Evolutionary conservation across 2,329 filamentous ascomycete species (phyloP).

Genomic region (Coniochaeta ligniaria): DNA sequence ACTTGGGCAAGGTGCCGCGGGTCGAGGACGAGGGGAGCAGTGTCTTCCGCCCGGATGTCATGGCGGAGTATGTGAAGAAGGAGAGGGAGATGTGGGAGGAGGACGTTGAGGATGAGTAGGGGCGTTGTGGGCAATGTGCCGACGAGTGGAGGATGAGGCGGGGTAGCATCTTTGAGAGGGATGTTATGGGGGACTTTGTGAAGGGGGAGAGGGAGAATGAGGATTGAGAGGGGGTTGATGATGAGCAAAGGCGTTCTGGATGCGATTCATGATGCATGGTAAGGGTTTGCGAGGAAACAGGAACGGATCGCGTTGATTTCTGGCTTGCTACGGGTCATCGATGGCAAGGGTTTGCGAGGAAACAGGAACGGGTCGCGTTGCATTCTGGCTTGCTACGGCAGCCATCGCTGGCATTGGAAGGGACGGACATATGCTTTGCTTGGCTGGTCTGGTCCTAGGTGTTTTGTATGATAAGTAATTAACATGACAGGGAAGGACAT

Average conservation of each 20-base stretch:
- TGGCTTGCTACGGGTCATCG: too few species aligned
- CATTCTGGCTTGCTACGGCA: background rate
- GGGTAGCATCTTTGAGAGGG: constrained; percentile 66
- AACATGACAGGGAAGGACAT: background rate
- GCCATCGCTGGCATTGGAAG: background rate
- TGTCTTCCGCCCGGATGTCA: constrained; percentile 67
- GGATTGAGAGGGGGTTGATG: constrained; percentile 75
- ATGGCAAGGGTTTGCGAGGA: too few species aligned
- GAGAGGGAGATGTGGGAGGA: constrained; percentile 80
- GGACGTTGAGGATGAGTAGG: constrained; percentile 60
- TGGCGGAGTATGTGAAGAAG: constrained; percentile 66
- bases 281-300: too few species aligned
- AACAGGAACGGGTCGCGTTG: too few species aligned
- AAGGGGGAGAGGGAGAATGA: constrained; percentile 73
- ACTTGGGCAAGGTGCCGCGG: constrained; percentile 64
- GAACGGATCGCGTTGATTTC: too few species aligned
- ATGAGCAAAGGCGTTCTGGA: constrained; percentile 27
- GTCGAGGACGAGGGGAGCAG: constrained; percentile 54
- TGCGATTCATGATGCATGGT: background rate
- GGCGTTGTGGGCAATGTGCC: constrained; percentile 40
- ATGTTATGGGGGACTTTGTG: constrained; percentile 65
- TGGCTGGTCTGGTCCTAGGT: background rate
- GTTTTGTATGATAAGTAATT: background rate
- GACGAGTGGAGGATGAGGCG: constrained; percentile 51
- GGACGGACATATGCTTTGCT: background rate